Evolutionary conservation across 2,329 filamentous ascomycete genomes (phyloP).

Genomic region (Aspergillus niger): DNA sequence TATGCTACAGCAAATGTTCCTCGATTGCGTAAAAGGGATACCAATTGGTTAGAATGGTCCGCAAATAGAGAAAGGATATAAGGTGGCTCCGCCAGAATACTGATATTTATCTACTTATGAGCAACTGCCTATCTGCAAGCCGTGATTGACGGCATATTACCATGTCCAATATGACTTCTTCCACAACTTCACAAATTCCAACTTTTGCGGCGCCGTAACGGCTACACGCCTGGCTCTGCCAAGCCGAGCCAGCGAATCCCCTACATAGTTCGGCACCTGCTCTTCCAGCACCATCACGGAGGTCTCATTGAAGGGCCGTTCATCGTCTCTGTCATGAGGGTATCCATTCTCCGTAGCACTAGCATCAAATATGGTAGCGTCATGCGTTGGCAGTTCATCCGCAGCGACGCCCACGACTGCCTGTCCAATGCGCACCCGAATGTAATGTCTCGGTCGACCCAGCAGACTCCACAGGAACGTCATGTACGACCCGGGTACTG

Average conservation of each 20-base stretch:
- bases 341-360: conserved; percentile 35
- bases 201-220: conserved; percentile 79
- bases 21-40: no score
- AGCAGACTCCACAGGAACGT: conserved; percentile 84
- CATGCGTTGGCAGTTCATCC: conserved; percentile 15
- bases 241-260: conserved; percentile 81
- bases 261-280: conserved; percentile 73
- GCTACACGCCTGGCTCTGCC: conserved; percentile 88
- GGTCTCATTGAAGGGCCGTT: not conserved
- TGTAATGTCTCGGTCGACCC: conserved; percentile 80
- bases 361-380: no score
- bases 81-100: not conserved
- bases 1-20: no score
- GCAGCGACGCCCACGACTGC: conserved; percentile 51
- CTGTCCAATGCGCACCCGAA: conserved; percentile 87
- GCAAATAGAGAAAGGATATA: no score
- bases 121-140: not conserved
- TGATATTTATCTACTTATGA: not conserved
- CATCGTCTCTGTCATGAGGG: conserved; percentile 39
- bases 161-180: conserved; percentile 43
- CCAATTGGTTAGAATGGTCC: no score
- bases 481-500: conserved; percentile 72
- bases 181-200: conserved; percentile 76
- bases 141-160: conserved; percentile 18
- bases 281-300: conserved; percentile 56